A percentile compares a stretch with the other conserved stretches of the same genome.
Conservation (phyloP, 2,329 filamentous ascomycete genomes). For the Alternaria gaisen region DNA sequence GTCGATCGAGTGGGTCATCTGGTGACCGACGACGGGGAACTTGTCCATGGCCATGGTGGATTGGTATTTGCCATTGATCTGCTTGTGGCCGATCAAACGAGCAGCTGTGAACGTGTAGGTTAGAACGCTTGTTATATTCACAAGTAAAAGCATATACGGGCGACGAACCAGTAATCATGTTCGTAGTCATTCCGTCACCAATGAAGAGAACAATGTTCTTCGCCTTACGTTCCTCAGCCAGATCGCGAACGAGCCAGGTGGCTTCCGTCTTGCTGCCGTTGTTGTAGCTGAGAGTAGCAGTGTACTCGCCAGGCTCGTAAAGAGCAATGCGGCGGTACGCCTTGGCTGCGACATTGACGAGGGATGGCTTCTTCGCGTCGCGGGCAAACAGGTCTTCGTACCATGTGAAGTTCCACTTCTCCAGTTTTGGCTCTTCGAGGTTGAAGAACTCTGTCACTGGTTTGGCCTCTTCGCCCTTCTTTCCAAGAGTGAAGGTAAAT, state of each 20-base stretch:
- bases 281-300: slow-evolving; percentile 79
- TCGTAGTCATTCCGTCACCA: slow-evolving; percentile 74
- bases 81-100: slow-evolving; percentile 81
- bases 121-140: too few species aligned
- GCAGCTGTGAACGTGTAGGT: slow-evolving; percentile 84
- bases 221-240: slow-evolving; percentile 74
- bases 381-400: slow-evolving; percentile 83
- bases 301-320: slow-evolving; percentile 81
- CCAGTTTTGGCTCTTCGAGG: slow-evolving; percentile 74
- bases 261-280: slow-evolving; percentile 74
- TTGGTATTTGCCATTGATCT: slow-evolving; percentile 85
- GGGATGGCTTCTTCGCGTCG: slow-evolving; percentile 72
- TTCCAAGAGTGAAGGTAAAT: slow-evolving; percentile 78
- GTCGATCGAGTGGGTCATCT: slow-evolving; percentile 88
- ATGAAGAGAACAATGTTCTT: slow-evolving; percentile 91
- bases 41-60: slow-evolving; percentile 78
- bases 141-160: too few species aligned
- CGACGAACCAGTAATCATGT: slow-evolving; percentile 65
- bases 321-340: slow-evolving; percentile 78
- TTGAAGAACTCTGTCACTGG: slow-evolving; percentile 73
- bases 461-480: slow-evolving; percentile 65
- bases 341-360: slow-evolving; percentile 84
- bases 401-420: slow-evolving; percentile 86
- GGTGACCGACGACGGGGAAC: slow-evolving; percentile 85
- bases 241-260: slow-evolving; percentile 78